Base-by-base conservation (phyloP, 192 early-diverging fungal genomes). In the Entomortierella beljakovae region DNA sequence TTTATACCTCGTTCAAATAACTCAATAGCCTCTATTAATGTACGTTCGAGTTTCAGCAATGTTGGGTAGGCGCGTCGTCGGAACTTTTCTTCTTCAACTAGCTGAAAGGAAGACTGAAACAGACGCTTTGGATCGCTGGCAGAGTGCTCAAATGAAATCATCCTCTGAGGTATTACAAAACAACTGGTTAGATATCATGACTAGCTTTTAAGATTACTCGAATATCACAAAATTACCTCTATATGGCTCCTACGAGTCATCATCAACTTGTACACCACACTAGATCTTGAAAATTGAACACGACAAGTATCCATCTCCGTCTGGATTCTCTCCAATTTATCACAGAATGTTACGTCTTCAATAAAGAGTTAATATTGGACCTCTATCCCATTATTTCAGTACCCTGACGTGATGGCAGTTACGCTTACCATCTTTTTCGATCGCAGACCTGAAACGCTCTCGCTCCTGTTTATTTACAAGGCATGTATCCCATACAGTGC, bases 31-130 rank as follows among this genome's bases (percentile, higher is more conserved):
- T 83, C 68, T 18, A 86, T 68, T 53, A 95, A 74, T 10, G 64
- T 59, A 29, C 81, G 64, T 67, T 95, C 94, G 71, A 91, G 67
- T 32, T 84, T 86, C 16, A 93, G 59, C 16, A 95, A 70, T 2
- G 86, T 93, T 26, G 94, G 94, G 59, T 88, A 91, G 33, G 91
- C 92, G 1, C 89, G 85, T 49, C 93, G 93, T 31, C 94, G 68
- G 81, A 91, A 95, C 72, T 88, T 86, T 46, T 95, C 94, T 70
- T 95, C 94, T 71, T 95, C 93, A 28, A 92, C 62, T n/a, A 95
- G 79, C 64, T 88, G 90, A 75, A 95, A 95, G 0, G 93, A 94
- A 23, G 86, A 77, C 55, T 88, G 82, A 57, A 93, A 93, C 23
- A 95, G 73, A 31, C 94, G 80, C 32, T 83, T 82, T 11, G 94